These are phyloP conservation scores for Phytopythium vexans DNA, from an alignment of 352 stramenopile species.

Conservation along the genomic window DNA sequence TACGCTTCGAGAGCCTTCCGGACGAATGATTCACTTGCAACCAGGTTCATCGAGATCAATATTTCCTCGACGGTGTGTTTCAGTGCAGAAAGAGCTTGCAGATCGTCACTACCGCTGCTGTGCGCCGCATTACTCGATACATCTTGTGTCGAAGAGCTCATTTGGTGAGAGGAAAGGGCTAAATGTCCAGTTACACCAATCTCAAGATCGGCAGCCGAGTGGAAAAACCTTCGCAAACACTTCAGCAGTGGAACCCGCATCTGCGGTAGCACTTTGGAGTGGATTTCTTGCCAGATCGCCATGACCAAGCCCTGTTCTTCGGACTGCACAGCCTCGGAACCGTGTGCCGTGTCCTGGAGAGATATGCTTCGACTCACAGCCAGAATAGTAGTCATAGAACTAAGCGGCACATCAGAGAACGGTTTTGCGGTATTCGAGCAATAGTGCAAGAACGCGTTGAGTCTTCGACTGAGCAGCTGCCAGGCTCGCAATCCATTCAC, in stretches of 20 bases:
- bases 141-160: no score
- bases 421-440: no score
- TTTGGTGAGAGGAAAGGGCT: no score
- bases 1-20: conserved; percentile 65
- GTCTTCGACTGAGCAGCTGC: conserved; percentile 35
- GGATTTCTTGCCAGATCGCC: conserved; percentile 48
- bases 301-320: conserved; percentile 43
- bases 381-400: no score
- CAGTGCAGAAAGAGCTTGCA: no score
- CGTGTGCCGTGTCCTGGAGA: no score
- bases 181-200: conserved; percentile 11
- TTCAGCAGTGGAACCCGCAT: conserved; percentile 39
- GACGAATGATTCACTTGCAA: conserved; percentile 33
- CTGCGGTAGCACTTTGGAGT: conserved; percentile 35
- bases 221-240: conserved; percentile 34
- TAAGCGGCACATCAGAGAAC: no score
- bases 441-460: conserved; percentile 1
- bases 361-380: no score
- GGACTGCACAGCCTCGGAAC: conserved; percentile 8
- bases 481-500: conserved; percentile 41
- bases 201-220: conserved; percentile 30
- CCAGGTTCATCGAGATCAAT: no score
- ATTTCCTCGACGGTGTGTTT: no score
- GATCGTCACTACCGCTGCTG: no score
- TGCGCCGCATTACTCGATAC: no score